Conservation (phyloP, 2,329 filamentous ascomycete species). For the Apiospora sp. region DNA sequence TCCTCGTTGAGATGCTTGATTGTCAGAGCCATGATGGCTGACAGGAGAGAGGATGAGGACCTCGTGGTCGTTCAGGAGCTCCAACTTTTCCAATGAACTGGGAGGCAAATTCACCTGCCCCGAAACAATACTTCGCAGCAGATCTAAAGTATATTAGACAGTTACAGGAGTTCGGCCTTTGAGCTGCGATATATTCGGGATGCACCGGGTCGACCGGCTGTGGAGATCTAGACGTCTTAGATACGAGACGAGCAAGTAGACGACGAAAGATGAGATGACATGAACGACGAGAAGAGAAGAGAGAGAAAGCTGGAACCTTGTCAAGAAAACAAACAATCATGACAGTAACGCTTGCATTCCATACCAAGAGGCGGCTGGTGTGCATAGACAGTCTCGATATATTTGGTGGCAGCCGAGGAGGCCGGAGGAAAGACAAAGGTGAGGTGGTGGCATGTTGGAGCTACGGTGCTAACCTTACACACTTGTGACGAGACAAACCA, state of each 20-base stretch:
- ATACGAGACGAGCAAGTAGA: constrained; percentile 3
- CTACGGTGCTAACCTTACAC: not conserved
- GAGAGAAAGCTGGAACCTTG: constrained; percentile 14
- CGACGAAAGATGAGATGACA: not conserved
- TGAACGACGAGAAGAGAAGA: not conserved
- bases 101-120: not conserved
- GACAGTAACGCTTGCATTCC: constrained; percentile 7
- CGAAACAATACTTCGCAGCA: constrained; percentile 1
- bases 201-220: not conserved
- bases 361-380: constrained; percentile 5
- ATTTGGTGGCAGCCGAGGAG: constrained; percentile 1
- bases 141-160: constrained; percentile 7
- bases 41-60: not conserved
- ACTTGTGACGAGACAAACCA: constrained; percentile 6
- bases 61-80: not conserved
- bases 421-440: constrained; percentile 1
- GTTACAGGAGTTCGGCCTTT: not conserved
- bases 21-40: constrained; percentile 64
- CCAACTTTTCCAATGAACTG: constrained; percentile 1
- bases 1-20: constrained; percentile 71
- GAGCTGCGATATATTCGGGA: not conserved
- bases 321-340: constrained; percentile 18
- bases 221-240: not conserved
- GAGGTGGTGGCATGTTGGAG: constrained; percentile 3
- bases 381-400: not conserved